A percentile compares a stretch with the other conserved stretches of the same genome.
Evolutionary conservation across 2,329 filamentous ascomycete genomes (phyloP).

Genomic region (Periconia sp.): DNA sequence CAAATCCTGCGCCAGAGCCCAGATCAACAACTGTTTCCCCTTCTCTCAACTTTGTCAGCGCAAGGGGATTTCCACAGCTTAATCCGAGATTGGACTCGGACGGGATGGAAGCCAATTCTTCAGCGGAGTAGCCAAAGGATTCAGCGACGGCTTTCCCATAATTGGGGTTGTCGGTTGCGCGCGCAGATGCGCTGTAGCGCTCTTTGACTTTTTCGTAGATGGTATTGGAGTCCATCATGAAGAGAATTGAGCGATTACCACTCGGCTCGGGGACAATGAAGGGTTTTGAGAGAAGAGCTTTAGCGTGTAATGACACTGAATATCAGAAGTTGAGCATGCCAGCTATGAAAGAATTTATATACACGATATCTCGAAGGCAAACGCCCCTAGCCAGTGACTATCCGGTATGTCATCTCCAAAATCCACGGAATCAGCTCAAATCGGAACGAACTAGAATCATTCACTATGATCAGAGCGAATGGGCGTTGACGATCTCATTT

Average conservation of each 20-base stretch:
- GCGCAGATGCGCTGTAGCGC: slow-evolving; percentile 18
- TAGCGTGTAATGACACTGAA: no score
- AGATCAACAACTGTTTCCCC: slow-evolving; percentile 65
- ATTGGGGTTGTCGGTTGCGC: not conserved
- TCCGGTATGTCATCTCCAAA: no score
- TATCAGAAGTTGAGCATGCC: no score
- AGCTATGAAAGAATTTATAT: no score
- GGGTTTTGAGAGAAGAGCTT: no score
- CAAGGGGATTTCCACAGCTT: slow-evolving; percentile 62
- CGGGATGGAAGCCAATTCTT: slow-evolving; percentile 56
- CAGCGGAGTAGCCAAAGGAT: slow-evolving; percentile 37
- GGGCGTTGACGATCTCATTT: no score
- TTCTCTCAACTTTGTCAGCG: slow-evolving; percentile 55
- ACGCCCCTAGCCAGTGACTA: no score
- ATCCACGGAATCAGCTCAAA: no score
- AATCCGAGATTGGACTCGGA: slow-evolving; percentile 59
- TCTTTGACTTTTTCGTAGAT: slow-evolving; percentile 17
- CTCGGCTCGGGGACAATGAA: no score
- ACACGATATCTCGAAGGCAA: no score
- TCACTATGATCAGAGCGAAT: no score
- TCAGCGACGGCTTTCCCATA: slow-evolving; percentile 15
- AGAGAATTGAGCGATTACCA: not conserved
- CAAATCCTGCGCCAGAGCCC: slow-evolving; percentile 64
- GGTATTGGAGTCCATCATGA: slow-evolving; percentile 9
- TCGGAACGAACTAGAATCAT: no score